Conservation (phyloP, 2,329 filamentous ascomycete genomes). For the Fusarium subtropicale region DNA sequence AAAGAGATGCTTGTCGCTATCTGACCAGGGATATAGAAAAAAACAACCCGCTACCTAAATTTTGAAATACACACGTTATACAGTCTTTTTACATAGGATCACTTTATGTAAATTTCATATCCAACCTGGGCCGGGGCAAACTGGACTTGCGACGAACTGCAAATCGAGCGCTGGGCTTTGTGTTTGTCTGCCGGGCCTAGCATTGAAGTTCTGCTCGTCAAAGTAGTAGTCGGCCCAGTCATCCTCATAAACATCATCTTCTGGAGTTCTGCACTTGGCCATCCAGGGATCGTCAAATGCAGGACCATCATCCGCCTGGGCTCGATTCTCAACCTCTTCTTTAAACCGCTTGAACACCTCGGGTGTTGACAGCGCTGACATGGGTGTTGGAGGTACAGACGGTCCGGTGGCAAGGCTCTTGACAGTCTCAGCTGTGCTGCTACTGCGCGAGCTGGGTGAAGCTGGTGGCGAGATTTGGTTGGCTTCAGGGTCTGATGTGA, state of each 20-base stretch:
- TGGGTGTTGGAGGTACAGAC: constrained; percentile 29
- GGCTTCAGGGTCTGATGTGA: constrained; percentile 34
- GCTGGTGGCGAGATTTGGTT: constrained; percentile 29
- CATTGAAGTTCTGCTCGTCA: constrained; percentile 43
- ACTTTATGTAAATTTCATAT: constrained; percentile 26
- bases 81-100: constrained; percentile 10
- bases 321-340: constrained; percentile 18
- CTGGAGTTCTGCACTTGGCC: constrained; percentile 9
- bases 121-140: constrained; percentile 43
- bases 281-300: constrained; percentile 33
- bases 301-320: constrained; percentile 13
- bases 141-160: constrained; percentile 36
- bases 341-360: constrained; percentile 40
- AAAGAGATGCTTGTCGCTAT: constrained; percentile 32
- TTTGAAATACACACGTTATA: constrained; percentile 16
- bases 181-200: constrained; percentile 10
- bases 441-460: constrained; percentile 20
- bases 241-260: constrained; percentile 43
- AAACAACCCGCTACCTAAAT: constrained; percentile 29
- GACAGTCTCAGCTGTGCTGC: constrained; percentile 21
- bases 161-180: constrained; percentile 17
- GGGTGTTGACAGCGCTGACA: constrained; percentile 41
- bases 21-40: constrained; percentile 28
- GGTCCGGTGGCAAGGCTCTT: constrained; percentile 15
- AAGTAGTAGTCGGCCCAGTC: constrained; percentile 51